Conservation (phyloP, 164 flowering plant species). For the Liriodendron chinense region DNA sequence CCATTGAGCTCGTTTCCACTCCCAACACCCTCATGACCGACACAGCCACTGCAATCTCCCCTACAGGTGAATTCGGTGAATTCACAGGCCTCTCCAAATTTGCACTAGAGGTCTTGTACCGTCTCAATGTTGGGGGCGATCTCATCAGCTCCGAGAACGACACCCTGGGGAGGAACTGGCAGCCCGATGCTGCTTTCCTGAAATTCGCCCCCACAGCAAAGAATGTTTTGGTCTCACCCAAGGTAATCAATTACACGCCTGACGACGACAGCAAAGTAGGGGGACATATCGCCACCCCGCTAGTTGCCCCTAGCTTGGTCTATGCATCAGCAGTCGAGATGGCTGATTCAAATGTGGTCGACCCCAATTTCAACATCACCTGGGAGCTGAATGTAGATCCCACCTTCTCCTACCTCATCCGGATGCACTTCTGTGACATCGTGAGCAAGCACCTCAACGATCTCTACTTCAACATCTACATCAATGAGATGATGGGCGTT, state of each 20-base stretch:
- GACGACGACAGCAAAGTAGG: not conserved
- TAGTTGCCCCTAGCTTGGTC: constrained; percentile 74
- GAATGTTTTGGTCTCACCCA: constrained; percentile 18
- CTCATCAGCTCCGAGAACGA: constrained; percentile 65
- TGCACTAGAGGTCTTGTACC: constrained; percentile 66
- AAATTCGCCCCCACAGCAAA: constrained; percentile 21
- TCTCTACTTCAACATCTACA: constrained; percentile 66
- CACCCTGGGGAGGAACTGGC: constrained; percentile 44
- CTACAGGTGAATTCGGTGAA: constrained; percentile 32
- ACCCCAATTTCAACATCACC: constrained; percentile 69
- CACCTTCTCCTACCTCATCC: constrained; percentile 52
- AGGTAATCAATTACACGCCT: constrained; percentile 29
- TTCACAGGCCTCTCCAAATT: constrained; percentile 49
- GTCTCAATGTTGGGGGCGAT: constrained; percentile 90
- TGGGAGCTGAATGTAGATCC: constrained; percentile 81
- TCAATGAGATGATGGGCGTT: constrained; percentile 50
- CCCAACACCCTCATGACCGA: constrained; percentile 63
- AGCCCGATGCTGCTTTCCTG: constrained; percentile 23
- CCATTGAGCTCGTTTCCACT: constrained; percentile 73
- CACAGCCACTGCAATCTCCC: constrained; percentile 43
- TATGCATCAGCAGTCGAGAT: constrained; percentile 75
- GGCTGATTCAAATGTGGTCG: constrained; percentile 61
- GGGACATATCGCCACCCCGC: constrained; percentile 38
- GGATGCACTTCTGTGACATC: constrained; percentile 85
- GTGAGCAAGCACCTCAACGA: constrained; percentile 53